phyloP scores from a whole-genome alignment of 2,329 filamentous ascomycete genomes.

The Cladosporium sp. region DNA sequence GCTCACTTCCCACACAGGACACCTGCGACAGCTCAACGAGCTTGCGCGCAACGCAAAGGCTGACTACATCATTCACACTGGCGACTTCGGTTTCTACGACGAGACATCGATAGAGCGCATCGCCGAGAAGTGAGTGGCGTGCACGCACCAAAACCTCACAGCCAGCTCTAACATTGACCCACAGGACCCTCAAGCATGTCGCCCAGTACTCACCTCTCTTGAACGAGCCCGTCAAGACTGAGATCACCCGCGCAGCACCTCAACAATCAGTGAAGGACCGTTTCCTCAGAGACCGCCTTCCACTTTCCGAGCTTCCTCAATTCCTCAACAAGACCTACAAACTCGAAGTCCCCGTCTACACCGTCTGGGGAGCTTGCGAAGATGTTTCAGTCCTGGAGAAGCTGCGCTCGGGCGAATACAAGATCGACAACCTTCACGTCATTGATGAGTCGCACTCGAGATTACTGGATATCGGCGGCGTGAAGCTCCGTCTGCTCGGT shows the following conservation, averaged over 20 bases:
- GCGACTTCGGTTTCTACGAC: constrained; percentile 99
- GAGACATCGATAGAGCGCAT: constrained; percentile 92
- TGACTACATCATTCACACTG: constrained; percentile 96
- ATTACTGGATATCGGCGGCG: constrained; percentile 87
- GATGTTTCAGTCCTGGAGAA: constrained; percentile 97
- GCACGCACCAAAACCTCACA: neutral
- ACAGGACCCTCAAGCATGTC: constrained; percentile 92
- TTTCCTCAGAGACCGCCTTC: constrained; percentile 75
- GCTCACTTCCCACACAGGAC: constrained; percentile 57
- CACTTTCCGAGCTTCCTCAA: constrained; percentile 85
- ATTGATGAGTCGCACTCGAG: constrained; percentile 97
- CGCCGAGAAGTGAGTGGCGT: constrained; percentile 78
- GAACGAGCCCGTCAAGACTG: constrained; percentile 66
- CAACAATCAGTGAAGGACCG: constrained; percentile 72
- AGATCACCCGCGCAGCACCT: constrained; percentile 64
- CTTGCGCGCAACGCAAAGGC: constrained; percentile 91
- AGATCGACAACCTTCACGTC: constrained; percentile 94
- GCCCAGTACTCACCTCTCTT: constrained; percentile 97
- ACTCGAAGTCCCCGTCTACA: constrained; percentile 94
- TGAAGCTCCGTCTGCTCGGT: constrained; percentile 90
- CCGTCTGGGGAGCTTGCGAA: constrained; percentile 97
- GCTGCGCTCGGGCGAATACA: constrained; percentile 96
- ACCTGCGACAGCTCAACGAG: constrained; percentile 91
- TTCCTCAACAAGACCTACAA: constrained; percentile 85
- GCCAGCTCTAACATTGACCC: constrained; percentile 17